A percentile compares a stretch with the other conserved stretches of the same genome.
These are phyloP conservation scores for Pyrus communis DNA, from an alignment of 306 rosid genomes.

Conservation along the genomic window DNA sequence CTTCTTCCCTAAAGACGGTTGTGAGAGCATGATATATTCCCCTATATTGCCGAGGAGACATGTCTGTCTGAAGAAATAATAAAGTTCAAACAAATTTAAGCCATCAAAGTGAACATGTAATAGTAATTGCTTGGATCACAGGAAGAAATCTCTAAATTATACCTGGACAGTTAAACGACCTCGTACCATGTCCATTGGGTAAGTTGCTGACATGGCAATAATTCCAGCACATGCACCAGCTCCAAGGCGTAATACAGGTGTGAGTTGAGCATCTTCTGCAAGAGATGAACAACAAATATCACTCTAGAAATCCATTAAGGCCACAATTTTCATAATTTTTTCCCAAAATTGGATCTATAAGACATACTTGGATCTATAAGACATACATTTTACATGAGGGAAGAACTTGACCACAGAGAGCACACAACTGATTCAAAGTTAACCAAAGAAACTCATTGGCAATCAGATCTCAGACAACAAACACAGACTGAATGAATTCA, in stretches of 20 bases:
- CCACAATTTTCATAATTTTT: not conserved
- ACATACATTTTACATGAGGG: not conserved
- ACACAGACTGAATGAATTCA: not conserved
- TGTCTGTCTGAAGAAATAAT: constrained; percentile 35
- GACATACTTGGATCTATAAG: not conserved
- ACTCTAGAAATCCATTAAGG: not conserved
- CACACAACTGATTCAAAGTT: not conserved
- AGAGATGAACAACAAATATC: not conserved
- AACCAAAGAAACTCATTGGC: not conserved
- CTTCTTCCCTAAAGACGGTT: constrained; percentile 62
- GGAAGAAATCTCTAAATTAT: constrained; percentile 1
- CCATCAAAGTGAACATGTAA: not conserved
- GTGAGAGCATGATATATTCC: constrained; percentile 63
- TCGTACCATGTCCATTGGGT: constrained; percentile 64
- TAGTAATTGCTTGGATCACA: not conserved
- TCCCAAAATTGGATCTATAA: not conserved
- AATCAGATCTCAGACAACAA: not conserved
- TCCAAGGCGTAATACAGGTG: constrained; percentile 63
- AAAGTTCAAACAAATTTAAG: constrained; percentile 4
- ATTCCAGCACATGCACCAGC: constrained; percentile 77
- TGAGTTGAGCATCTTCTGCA: constrained; percentile 61
- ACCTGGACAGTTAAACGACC: constrained; percentile 71
- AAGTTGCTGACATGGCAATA: constrained; percentile 75
- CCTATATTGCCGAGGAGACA: constrained; percentile 51
- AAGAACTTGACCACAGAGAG: not conserved